Evolutionary conservation across 257 asterid genomes (phyloP).

Genomic region (Henckelia pumila): DNA sequence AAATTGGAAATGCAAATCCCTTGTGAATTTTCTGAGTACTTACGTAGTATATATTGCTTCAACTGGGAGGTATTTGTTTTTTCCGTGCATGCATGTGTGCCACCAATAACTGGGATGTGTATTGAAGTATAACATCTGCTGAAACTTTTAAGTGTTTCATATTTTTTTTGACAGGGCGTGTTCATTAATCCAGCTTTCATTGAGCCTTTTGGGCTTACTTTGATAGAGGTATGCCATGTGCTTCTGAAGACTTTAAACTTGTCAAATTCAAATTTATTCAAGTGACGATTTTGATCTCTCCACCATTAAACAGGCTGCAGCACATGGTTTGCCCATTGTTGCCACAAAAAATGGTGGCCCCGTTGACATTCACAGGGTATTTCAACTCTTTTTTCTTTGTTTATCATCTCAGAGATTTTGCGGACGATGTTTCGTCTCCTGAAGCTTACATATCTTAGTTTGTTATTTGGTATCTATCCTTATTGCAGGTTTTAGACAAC

Average conservation of each 20-base stretch:
- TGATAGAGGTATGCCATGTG: constrained; percentile 72
- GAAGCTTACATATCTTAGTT: constrained; percentile 18
- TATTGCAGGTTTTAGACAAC: constrained; percentile 68
- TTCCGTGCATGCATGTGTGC: constrained; percentile 6
- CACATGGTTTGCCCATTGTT: constrained; percentile 64
- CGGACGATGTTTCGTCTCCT: constrained; percentile 17
- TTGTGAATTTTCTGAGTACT: background rate
- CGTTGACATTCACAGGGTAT: constrained; percentile 62
- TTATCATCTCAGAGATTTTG: constrained; percentile 10
- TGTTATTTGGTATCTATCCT: constrained; percentile 2
- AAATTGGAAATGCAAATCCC: background rate
- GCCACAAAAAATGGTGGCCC: constrained; percentile 78
- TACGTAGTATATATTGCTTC: no score
- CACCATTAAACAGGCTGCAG: constrained; percentile 51
- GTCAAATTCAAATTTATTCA: background rate
- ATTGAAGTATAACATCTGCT: constrained; percentile 4
- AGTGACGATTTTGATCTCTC: constrained; percentile 4
- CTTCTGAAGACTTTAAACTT: constrained; percentile 10
- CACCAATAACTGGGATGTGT: constrained; percentile 3
- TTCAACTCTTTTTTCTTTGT: constrained; percentile 12
- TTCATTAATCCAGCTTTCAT: constrained; percentile 97
- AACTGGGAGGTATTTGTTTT: background rate
- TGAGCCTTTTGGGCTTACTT: constrained; percentile 99
- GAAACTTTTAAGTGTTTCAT: constrained; percentile 20
- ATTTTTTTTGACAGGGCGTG: constrained; percentile 70